These are phyloP conservation scores for Colletotrichum magnum DNA, from an alignment of 2,329 filamentous ascomycete species.

Conservation along the genomic window DNA sequence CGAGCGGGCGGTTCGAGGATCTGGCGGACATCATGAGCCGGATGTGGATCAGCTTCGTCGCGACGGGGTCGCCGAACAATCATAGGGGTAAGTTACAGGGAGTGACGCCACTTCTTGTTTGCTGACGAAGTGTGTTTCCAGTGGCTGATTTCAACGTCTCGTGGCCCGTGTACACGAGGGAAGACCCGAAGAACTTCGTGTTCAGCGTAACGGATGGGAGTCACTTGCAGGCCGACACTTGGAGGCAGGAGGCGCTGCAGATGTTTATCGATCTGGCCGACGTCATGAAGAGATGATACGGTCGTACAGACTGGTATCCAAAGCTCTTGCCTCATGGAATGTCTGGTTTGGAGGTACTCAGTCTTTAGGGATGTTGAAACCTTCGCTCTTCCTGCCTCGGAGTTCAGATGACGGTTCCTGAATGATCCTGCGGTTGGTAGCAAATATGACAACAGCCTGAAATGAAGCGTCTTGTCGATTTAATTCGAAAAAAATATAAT, in stretches of 20 bases:
- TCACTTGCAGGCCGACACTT: background rate
- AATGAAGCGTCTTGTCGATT: no score
- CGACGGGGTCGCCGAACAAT: background rate
- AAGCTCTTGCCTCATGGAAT: no score
- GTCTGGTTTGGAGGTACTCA: no score
- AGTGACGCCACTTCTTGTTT: background rate
- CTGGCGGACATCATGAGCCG: conserved; percentile 4
- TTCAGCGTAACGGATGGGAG: background rate
- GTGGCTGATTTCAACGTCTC: background rate
- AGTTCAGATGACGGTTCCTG: no score
- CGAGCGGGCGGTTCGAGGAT: background rate
- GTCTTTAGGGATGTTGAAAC: no score
- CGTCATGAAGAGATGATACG: background rate
- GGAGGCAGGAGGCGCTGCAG: conserved; percentile 2
- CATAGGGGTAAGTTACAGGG: background rate
- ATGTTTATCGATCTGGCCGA: conserved; percentile 2
- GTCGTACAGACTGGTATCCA: no score
- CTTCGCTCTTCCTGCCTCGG: no score
- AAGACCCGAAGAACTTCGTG: background rate
- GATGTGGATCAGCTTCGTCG: conserved; percentile 22
- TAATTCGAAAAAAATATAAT: no score
- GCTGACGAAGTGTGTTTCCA: background rate
- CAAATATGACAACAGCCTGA: no score
- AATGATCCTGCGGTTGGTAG: no score
- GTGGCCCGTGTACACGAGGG: background rate